Conservation (phyloP, 495 filamentous ascomycete species). For the Neurospora sp. region DNA sequence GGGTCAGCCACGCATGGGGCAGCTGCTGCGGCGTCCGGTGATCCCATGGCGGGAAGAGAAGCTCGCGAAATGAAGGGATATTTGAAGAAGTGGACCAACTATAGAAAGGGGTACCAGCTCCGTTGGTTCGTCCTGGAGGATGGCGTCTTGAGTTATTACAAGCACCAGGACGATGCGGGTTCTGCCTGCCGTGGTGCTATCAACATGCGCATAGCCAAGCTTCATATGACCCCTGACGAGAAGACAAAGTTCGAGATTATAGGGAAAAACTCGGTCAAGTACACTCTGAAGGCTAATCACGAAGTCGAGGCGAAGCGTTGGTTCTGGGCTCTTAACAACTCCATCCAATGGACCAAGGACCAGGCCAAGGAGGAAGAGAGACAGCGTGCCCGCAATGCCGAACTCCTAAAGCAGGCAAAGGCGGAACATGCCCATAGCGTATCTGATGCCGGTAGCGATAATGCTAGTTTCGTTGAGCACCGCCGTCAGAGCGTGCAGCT, state of each 20-base stretch:
- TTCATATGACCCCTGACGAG: conserved; percentile 92
- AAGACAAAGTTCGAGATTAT: conserved; percentile 96
- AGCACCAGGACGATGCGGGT: conserved; percentile 92
- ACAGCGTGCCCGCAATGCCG: conserved; percentile 59
- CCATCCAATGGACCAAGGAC: conserved; percentile 96
- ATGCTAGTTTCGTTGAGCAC: conserved; percentile 33
- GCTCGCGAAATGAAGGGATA: conserved; percentile 96
- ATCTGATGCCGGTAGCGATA: conserved; percentile 41
- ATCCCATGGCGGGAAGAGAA: conserved; percentile 69
- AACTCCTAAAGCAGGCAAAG: conserved; percentile 62
- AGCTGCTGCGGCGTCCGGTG: conserved; percentile 43
- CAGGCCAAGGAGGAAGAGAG: conserved; percentile 84
- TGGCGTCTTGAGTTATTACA: conserved; percentile 96
- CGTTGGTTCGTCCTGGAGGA: conserved; percentile 98
- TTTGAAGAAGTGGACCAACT: conserved; percentile 98
- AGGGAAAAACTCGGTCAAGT: conserved; percentile 97
- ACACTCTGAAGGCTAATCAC: conserved; percentile 93
- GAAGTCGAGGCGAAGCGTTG: conserved; percentile 85
- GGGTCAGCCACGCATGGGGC: conserved; percentile 56
- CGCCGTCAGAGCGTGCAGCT: conserved; percentile 37
- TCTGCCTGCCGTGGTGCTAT: conserved; percentile 94
- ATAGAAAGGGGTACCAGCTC: conserved; percentile 89
- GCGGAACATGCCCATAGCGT: conserved; percentile 20
- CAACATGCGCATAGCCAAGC: conserved; percentile 91
- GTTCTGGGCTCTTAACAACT: conserved; percentile 98